Base-by-base conservation (phyloP, 495 filamentous ascomycete species). In the Penicillium antarcticum region DNA sequence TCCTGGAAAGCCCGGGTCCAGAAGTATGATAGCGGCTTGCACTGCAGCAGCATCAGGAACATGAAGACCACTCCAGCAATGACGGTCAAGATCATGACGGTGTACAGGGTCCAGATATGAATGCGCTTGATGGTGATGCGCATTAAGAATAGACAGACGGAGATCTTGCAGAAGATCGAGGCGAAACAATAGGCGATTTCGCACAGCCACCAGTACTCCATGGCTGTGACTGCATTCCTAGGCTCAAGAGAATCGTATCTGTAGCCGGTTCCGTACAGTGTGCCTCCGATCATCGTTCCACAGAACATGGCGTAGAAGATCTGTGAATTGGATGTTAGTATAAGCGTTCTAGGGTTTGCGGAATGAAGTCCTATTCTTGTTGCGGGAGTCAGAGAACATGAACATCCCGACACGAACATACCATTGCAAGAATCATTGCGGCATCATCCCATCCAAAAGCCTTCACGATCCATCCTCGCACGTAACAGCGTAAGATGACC, bases 191-290 rank as follows among this genome's bases (percentile, higher is more conserved):
- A 74, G 32, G 70, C 65, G 23, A 69, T 66, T 51, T 75, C 70
- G 40, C 72, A 74, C 12, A 77, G 52, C 67, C 67, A 71, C 68
- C 70, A 74, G 43, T 69, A 77, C 57, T 69, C 60, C 68, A 71
- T 75, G 3, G 72, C 72, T 2, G 53, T 66, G 4, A 71, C 61
- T 9, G 31, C 18, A 1, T 24, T 70, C 21, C 17, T 61, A 42
- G 1, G 61, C 36, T 16, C 53, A 17, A 74, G 55, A 29, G 54
- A 35, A 1, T n/a, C 52, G 32, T 67, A 67, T 23, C 56, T 54
- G 14, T 57, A 55, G 2, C 72, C 72, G 17, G 71, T 74, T 9
- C 72, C 70, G 39, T 68, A 68, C 6, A 67, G 5, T 33, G 57
- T 52, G 18, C 72, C 72, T 43, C 68, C 71, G 17, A 75, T 73